A percentile compares a stretch with the other conserved stretches of the same genome.
These are phyloP conservation scores for Gossypium trilobum DNA, from an alignment of 441 rosid species.

Conservation along the genomic window DNA sequence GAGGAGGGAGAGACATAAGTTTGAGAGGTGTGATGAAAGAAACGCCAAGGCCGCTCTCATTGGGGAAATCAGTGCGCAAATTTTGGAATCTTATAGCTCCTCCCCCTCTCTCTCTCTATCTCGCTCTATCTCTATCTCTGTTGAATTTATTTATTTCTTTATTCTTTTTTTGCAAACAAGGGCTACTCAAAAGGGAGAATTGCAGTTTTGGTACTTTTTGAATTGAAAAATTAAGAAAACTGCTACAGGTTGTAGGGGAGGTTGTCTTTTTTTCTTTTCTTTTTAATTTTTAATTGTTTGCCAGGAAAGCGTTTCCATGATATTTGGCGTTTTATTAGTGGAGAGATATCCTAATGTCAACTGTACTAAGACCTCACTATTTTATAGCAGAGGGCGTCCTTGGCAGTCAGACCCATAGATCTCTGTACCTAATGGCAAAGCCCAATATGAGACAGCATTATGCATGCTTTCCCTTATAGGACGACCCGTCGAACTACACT, in stretches of 20 bases:
- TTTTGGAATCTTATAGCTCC: constrained; percentile 39
- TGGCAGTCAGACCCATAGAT: constrained; percentile 17
- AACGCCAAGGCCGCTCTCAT: constrained; percentile 40
- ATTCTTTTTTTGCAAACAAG: constrained; percentile 21
- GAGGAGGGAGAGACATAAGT: constrained; percentile 15
- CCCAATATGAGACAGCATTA: constrained; percentile 17
- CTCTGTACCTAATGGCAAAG: constrained; percentile 6
- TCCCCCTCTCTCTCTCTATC: constrained; percentile 15
- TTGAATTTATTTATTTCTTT: neutral
- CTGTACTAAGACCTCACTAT: constrained; percentile 10
- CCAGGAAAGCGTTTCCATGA: constrained; percentile 44
- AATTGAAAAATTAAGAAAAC: constrained; percentile 16
- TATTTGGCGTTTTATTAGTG: constrained; percentile 27
- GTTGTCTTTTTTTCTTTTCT: constrained; percentile 25
- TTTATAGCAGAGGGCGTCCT: neutral
- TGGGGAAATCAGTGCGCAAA: constrained; percentile 38
- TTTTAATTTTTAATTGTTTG: constrained; percentile 15
- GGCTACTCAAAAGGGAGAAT: constrained; percentile 14
- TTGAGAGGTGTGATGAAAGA: constrained; percentile 32
- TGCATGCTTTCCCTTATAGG: neutral
- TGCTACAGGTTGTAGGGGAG: neutral
- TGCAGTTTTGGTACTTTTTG: constrained; percentile 10
- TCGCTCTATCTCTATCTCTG: constrained; percentile 5
- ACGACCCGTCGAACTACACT: neutral
- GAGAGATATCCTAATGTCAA: constrained; percentile 24